These are phyloP conservation scores for Amoeboradix gromovi DNA, from an alignment of 371 early-diverging fungal species.

Conservation along the genomic window DNA sequence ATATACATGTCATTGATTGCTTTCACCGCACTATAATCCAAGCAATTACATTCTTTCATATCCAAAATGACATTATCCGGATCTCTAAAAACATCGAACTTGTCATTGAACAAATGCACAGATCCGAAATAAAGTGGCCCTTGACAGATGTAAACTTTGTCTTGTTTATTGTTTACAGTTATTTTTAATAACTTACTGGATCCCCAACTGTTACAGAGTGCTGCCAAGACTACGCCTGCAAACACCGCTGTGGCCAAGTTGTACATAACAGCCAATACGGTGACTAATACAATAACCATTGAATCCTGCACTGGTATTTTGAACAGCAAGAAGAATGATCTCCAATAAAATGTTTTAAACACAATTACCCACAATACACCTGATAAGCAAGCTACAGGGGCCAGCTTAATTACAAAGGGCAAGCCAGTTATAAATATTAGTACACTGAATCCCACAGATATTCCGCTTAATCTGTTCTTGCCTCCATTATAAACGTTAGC, in stretches of 20 bases:
- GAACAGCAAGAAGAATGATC: conserved; percentile 1
- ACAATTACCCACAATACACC: conserved; percentile 6
- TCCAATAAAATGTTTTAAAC: conserved; percentile 5
- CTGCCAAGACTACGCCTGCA: conserved; percentile 3
- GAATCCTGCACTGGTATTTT: background rate
- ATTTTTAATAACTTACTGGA: background rate
- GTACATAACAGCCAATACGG: conserved; percentile 3
- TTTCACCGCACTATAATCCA: background rate
- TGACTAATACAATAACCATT: conserved; percentile 3
- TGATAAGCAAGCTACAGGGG: conserved; percentile 3
- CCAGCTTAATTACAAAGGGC: conserved; percentile 1
- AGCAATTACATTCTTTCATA: background rate
- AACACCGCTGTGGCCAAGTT: conserved; percentile 3
- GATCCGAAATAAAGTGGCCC: background rate
- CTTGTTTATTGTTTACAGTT: background rate
- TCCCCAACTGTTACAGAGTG: background rate
- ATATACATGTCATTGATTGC: background rate
- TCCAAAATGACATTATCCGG: background rate
- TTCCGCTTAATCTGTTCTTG: background rate
- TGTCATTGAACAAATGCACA: background rate
- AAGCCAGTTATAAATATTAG: conserved; percentile 1
- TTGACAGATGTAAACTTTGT: background rate
- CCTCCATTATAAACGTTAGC: conserved; percentile 3
- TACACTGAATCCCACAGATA: conserved; percentile 1
- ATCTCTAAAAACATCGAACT: background rate